phyloP scores from a whole-genome alignment of 495 filamentous ascomycete species.

The Aspergillus conjunctus region DNA sequence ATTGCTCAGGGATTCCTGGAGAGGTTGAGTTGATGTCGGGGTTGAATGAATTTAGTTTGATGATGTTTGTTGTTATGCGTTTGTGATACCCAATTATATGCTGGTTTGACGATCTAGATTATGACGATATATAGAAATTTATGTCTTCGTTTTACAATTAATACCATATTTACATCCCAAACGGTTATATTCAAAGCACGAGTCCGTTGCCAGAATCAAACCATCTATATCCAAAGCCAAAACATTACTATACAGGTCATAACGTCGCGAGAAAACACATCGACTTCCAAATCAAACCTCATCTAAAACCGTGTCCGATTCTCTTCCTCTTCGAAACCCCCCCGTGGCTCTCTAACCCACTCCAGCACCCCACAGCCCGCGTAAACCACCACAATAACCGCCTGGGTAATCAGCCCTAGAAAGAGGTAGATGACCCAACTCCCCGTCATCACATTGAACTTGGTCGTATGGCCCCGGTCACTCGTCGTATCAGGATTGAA shows the following conservation, averaged over 20 bases:
- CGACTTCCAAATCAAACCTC: background rate
- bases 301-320: background rate
- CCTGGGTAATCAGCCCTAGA: no score
- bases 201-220: background rate
- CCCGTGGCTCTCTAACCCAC: no score
- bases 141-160: no score
- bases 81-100: conserved; percentile 27
- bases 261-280: background rate
- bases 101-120: conserved; percentile 11
- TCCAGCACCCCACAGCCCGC: no score
- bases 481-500: no score
- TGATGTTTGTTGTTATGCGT: conserved; percentile 24
- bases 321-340: background rate
- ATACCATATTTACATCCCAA: no score
- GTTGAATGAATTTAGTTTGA: conserved; percentile 5
- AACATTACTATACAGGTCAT: no score
- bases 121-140: background rate
- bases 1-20: conserved; percentile 98
- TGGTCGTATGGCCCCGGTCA: no score
- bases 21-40: conserved; percentile 68
- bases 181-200: background rate
- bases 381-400: no score
- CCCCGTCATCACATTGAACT: no score
- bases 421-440: no score
- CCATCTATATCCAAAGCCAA: no score